Evolutionary conservation across 805 yeast genomes (phyloP), one percentile per base, ranked within the genome.

Genomic region (Helenozyma baotianmanensis): DNA sequence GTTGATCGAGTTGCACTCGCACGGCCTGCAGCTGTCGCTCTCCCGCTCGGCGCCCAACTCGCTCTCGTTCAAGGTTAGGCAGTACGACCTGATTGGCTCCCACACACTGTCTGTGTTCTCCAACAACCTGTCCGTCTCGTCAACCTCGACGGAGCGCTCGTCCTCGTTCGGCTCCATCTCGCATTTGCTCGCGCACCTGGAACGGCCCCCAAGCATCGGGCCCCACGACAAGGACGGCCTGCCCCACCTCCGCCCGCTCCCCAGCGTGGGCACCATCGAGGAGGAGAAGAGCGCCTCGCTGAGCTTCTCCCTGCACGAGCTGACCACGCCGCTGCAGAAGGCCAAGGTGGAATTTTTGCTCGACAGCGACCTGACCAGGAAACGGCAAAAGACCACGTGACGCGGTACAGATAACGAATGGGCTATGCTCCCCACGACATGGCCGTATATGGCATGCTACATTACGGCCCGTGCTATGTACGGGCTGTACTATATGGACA

Each of bases 61-160:
- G 9, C 14, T 32, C 15, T 29, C 39, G 16, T 11, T 13, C 12
- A n/a, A 11, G 23, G 21, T 15, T 10, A 7, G 9, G 10, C 10
- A n/a, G 14, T 14, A 11, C 7, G 58, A 53, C 29, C 53, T 61
- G 8, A 48, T 57, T 16, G 56, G 55, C 11, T 54, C 61, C 6
- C 53, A 42, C 12, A 41, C 58, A 4, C 51, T 62, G 15, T 62
- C 68, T 9, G 39, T 64, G 5, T 63, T 64, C 36, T 60, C 68
- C 12, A 59, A 53, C 36, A 54, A 62, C 30, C 61, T 63, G 11
- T 57, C 64, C 25, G 30, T 63, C 3, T 54, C 61, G n/a, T 57
- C 65, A 10, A 38, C 54, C 2, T 44, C 55, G 13, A 54, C 64
- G 12, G 39, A 39, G 18, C 50, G 64, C 31, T 41, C 50, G 6